Base-by-base conservation (phyloP, 805 yeast genomes). In the Pichia scutulata region DNA sequence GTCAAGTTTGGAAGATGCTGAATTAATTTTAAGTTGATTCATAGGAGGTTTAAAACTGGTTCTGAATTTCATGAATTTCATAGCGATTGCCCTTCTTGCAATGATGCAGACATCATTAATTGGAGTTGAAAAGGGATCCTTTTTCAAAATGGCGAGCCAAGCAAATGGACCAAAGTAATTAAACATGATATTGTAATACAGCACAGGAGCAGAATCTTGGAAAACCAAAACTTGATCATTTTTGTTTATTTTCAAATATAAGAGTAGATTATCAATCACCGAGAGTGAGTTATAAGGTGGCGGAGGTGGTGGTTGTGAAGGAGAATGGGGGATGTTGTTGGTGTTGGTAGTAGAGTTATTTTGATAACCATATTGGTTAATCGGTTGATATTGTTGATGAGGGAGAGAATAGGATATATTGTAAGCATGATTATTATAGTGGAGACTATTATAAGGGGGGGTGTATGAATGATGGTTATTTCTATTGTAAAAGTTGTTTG, bases 101-200 rank as follows among this genome's bases (percentile, higher is more conserved):
- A 16, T 4, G 3, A 16, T n/a, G n/a, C 58, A 53, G 46, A 52
- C 55, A 41, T 39, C 21, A 81, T 64, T 68, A 23, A 70, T 50
- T 1, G 66, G 60, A 23, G 57, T 57, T 50, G 69, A 43, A 59
- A 65, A 66, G 41, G 64, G 66, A 61, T 80, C 86, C 54, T 71
- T 76, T 49, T 69, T 69, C 49, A 78, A 61, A 26, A 76, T 52
- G 0, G 82, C 62, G 6, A 72, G 54, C 74, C 79, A 73, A 1
- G 80, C 62, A 36, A 77, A 68, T 0, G 83, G 78, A 2, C 82
- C 84, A 60, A 70, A 73, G 55, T 72, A 71, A 51, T 69, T 67
- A 33, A 72, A 60, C 28, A 76, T 60, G 2, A 71, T 62, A 41
- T 67, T 71, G 7, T 16, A 33, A 12, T 33, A 33, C 3, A 7